Conservation (phyloP, 352 stramenopile species). For the Phytophthora melonis region DNA sequence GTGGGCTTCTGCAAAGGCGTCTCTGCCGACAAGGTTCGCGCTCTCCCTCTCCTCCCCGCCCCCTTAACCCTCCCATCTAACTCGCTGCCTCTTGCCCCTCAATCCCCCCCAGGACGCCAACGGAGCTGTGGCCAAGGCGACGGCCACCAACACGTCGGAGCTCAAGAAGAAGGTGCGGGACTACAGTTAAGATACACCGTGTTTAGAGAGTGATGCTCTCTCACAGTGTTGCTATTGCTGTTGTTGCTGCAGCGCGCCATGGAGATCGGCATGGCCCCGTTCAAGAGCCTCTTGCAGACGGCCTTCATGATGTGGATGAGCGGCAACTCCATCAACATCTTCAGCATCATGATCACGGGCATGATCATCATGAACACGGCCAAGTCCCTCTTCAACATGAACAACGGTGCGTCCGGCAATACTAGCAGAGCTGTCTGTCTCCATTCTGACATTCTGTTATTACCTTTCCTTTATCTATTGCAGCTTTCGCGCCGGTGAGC, state of each 20-base stretch:
- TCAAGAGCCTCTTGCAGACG: conserved; percentile 94
- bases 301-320: conserved; percentile 98
- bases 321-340: conserved; percentile 95
- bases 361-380: conserved; percentile 94
- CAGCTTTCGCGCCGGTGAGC: conserved; percentile 81
- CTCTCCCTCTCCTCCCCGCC: not conserved
- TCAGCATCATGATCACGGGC: conserved; percentile 95
- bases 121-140: conserved; percentile 66
- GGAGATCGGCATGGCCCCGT: conserved; percentile 91
- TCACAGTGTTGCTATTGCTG: not conserved
- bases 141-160: conserved; percentile 71
- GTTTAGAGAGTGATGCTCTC: conserved; percentile 6
- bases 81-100: not conserved
- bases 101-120: conserved; percentile 48
- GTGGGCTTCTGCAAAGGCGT: conserved; percentile 73
- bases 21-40: conserved; percentile 61
- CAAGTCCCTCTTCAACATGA: conserved; percentile 91
- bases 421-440: not conserved
- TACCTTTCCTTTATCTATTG: not conserved
- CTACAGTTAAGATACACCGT: not conserved
- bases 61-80: not conserved
- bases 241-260: conserved; percentile 75
- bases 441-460: not conserved
- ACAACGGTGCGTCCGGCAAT: conserved; percentile 46
- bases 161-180: conserved; percentile 89